These are phyloP conservation scores for Aureobasidium mangrovei DNA, from an alignment of 2,329 filamentous ascomycete genomes.

Conservation along the genomic window DNA sequence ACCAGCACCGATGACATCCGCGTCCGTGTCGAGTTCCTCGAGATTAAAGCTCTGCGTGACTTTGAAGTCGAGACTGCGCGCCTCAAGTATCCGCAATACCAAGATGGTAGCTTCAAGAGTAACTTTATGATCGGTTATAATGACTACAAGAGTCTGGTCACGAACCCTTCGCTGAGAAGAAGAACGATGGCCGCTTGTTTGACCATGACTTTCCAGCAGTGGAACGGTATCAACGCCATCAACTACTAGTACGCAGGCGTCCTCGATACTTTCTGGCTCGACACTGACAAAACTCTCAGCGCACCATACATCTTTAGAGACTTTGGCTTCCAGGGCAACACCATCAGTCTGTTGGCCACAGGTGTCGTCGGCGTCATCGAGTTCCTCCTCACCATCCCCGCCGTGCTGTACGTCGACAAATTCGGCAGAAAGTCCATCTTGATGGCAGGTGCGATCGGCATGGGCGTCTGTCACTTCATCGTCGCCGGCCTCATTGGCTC, in stretches of 20 bases:
- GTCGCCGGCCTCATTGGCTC: slow-evolving; percentile 23
- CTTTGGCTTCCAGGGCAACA: slow-evolving; percentile 36
- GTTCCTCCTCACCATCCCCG: slow-evolving; percentile 56
- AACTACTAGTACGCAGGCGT: slow-evolving; percentile 33
- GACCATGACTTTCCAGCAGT: slow-evolving; percentile 23
- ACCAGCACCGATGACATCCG: slow-evolving; percentile 54
- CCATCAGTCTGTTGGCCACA: slow-evolving; percentile 51
- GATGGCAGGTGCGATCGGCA: slow-evolving; percentile 26
- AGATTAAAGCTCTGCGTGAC: slow-evolving; percentile 67
- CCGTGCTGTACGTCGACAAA: slow-evolving; percentile 55
- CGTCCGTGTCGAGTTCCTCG: slow-evolving; percentile 66
- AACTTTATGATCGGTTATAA: slow-evolving; percentile 17
- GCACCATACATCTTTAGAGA: slow-evolving; percentile 37
- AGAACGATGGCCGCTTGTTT: slow-evolving; percentile 49
- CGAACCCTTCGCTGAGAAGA: slow-evolving; percentile 54
- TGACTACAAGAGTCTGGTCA: slow-evolving; percentile 40
- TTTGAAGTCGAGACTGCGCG: slow-evolving; percentile 64
- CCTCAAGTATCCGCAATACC: slow-evolving; percentile 54
- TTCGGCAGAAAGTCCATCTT: slow-evolving; percentile 55
- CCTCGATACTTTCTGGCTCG: no score
- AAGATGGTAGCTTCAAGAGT: slow-evolving; percentile 16
- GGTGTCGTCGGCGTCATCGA: slow-evolving; percentile 61
- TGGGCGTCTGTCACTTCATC: slow-evolving; percentile 25
- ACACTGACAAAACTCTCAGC: neutral
- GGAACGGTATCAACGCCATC: slow-evolving; percentile 37